Evolutionary conservation across 805 yeast species (phyloP).

Genomic region (Starmera quercuum): DNA sequence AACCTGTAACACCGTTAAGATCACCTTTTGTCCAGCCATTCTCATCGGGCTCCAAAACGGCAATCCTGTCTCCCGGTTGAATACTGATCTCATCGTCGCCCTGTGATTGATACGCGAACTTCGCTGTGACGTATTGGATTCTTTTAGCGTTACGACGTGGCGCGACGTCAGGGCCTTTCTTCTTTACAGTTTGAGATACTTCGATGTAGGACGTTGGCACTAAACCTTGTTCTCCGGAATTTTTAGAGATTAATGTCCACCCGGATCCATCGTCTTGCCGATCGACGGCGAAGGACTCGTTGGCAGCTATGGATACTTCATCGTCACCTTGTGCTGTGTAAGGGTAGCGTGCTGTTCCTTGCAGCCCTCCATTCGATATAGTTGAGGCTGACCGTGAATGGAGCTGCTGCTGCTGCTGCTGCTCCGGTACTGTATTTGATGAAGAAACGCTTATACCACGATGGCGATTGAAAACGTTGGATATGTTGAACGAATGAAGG

Average conservation of each 20-base stretch:
- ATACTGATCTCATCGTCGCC: conserved; percentile 77
- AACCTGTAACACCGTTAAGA: conserved; percentile 52
- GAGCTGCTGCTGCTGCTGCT: no score
- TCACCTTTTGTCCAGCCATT: conserved; percentile 98
- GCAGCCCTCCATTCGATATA: conserved; percentile 21
- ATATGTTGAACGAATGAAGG: conserved; percentile 8
- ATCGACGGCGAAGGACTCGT: conserved; percentile 49
- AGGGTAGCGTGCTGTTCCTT: conserved; percentile 47
- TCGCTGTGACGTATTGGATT: conserved; percentile 55
- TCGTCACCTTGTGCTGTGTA: conserved; percentile 49
- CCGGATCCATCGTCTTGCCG: conserved; percentile 73
- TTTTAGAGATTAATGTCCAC: conserved; percentile 59
- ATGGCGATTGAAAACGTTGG: background rate
- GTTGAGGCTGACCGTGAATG: conserved; percentile 25
- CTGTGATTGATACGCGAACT: conserved; percentile 70
- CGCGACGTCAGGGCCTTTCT: conserved; percentile 72
- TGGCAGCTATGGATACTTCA: conserved; percentile 53
- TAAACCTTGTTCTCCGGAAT: conserved; percentile 49
- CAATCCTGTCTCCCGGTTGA: conserved; percentile 63
- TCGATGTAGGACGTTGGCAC: conserved; percentile 51
- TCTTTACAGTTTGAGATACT: conserved; percentile 21
- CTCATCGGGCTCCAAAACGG: conserved; percentile 60
- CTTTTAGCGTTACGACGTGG: conserved; percentile 70
- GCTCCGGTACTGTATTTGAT: no score
- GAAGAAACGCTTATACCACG: conserved; percentile 15